Evolutionary conservation across 148 eudicot species (phyloP).

Genomic region (Talinum fruticosum): DNA sequence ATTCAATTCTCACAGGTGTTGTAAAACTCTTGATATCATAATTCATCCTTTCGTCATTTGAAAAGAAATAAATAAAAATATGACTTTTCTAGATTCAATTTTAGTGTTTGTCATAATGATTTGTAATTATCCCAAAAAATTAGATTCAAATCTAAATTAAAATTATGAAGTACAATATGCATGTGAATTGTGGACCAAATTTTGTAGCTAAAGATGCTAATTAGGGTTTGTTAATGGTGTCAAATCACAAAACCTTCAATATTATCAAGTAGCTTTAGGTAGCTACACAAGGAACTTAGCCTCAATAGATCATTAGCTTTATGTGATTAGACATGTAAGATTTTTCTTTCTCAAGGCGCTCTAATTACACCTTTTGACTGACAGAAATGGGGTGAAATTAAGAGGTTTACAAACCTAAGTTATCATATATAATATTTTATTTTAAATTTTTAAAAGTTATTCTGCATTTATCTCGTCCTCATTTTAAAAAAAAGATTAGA

Average conservation of each 20-base stretch:
- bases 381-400: no score
- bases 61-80: no score
- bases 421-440: no score
- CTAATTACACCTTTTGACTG: conserved; percentile 22
- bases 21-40: no score
- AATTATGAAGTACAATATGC: conserved; percentile 20
- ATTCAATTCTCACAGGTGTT: no score
- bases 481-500: no score
- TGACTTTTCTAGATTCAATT: neutral
- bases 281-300: neutral
- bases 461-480: no score
- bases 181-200: conserved; percentile 32
- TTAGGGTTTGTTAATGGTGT: conserved; percentile 27
- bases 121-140: conserved; percentile 6
- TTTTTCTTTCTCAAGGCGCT: conserved; percentile 23
- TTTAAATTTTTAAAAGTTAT: no score
- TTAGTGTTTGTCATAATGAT: conserved; percentile 10
- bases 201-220: conserved; percentile 21
- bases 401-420: no score
- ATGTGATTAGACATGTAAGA: conserved; percentile 30
- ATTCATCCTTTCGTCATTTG: no score
- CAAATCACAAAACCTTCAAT: conserved; percentile 14
- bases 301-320: conserved; percentile 1
- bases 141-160: conserved; percentile 16
- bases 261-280: neutral